These are phyloP conservation scores for Sporothrix brasiliensis DNA, from an alignment of 2,329 filamentous ascomycete genomes.

Conservation along the genomic window DNA sequence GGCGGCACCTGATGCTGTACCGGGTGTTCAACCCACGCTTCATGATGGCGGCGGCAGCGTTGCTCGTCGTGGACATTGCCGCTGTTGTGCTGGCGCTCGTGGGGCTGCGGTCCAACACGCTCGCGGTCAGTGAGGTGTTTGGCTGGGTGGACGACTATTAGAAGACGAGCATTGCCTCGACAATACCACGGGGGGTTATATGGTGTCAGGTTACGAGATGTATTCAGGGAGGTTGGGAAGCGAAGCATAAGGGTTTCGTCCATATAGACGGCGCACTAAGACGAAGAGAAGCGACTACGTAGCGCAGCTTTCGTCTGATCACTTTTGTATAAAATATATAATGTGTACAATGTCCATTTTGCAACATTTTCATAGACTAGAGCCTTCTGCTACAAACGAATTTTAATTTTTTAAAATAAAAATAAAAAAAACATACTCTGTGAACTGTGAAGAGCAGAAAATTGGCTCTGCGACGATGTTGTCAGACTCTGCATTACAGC, in stretches of 20 bases:
- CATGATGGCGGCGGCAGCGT: slow-evolving; percentile 73
- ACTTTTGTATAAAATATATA: slow-evolving; percentile 20
- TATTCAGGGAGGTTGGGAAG: neutral
- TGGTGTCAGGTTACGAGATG: neutral
- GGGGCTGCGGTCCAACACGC: slow-evolving; percentile 73
- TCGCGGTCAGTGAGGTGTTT: slow-evolving; percentile 85
- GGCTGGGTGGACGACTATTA: slow-evolving; percentile 59
- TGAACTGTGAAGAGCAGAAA: neutral
- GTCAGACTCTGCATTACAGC: neutral
- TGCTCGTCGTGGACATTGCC: slow-evolving; percentile 78
- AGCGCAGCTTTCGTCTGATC: neutral
- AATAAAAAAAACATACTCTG: neutral
- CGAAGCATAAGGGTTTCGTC: neutral
- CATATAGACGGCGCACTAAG: neutral
- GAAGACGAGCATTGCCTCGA: neutral
- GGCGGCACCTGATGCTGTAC: slow-evolving; percentile 94
- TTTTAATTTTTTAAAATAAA: neutral
- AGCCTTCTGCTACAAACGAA: neutral
- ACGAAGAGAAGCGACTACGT: neutral
- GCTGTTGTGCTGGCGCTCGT: slow-evolving; percentile 70
- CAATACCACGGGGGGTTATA: neutral
- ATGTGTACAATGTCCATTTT: slow-evolving; percentile 20
- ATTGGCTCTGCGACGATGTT: no score
- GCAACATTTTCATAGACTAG: slow-evolving; percentile 8
- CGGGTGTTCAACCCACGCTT: slow-evolving; percentile 90